Conservation (phyloP, 176 grass and related monocot species). For the Musa troglodytarum region DNA sequence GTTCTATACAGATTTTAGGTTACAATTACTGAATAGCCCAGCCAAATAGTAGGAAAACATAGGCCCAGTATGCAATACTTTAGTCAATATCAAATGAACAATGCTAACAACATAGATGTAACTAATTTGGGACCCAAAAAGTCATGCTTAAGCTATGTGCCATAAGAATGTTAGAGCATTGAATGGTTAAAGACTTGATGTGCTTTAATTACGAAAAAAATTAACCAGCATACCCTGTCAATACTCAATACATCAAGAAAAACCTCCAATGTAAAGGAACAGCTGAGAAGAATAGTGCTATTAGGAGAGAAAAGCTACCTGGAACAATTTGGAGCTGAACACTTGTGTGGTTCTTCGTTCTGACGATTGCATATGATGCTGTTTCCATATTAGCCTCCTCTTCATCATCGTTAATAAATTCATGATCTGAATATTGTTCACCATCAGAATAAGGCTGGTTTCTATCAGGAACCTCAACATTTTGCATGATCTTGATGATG, state of each 20-base stretch:
- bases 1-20: too few relatives aligned
- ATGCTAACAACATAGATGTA: too few relatives aligned
- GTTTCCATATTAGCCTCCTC: conserved; percentile 61
- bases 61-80: too few relatives aligned
- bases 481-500: conserved; percentile 75
- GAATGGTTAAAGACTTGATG: neutral
- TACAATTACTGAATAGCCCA: too few relatives aligned
- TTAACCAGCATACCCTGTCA: neutral
- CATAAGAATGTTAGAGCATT: neutral
- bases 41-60: too few relatives aligned
- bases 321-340: conserved; percentile 20
- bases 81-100: too few relatives aligned
- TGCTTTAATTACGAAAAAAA: neutral
- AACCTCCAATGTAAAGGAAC: neutral
- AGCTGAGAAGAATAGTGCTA: neutral
- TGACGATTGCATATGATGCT: conserved; percentile 24
- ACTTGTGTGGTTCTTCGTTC: conserved; percentile 22
- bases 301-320: conserved; percentile 1
- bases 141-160: neutral
- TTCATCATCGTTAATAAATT: conserved; percentile 69
- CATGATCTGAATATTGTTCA: conserved; percentile 77
- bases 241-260: too few relatives aligned
- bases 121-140: too few relatives aligned
- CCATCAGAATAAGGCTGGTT: conserved; percentile 57
- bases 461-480: conserved; percentile 84